A percentile compares a stretch with the other conserved stretches of the same genome.
phyloP scores from a whole-genome alignment of 106 monocot genomes.

The Allium sativum region DNA sequence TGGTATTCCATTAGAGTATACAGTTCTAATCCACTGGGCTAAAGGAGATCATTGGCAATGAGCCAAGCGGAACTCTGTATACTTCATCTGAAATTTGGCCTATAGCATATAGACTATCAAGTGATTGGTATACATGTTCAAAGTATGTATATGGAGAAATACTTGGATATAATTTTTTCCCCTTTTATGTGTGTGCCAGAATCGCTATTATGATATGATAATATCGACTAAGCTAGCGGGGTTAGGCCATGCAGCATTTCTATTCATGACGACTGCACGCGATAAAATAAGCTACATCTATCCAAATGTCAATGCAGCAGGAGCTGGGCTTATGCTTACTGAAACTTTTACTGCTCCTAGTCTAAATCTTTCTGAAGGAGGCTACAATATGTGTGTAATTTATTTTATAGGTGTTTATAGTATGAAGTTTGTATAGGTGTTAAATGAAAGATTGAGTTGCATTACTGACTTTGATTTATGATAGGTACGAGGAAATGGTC shows the following conservation, averaged over 20 bases:
- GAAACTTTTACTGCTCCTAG: slow-evolving; percentile 55
- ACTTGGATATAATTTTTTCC: not conserved
- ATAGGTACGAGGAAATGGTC: slow-evolving; percentile 82
- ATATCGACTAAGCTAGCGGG: slow-evolving; percentile 74
- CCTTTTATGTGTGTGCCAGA: slow-evolving; percentile 20
- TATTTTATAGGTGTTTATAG: too few relatives aligned
- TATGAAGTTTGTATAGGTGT: too few relatives aligned
- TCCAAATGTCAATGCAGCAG: slow-evolving; percentile 73
- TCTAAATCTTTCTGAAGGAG: slow-evolving; percentile 60
- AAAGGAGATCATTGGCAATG: too few relatives aligned
- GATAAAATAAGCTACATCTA: slow-evolving; percentile 79
- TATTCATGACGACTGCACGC: slow-evolving; percentile 71
- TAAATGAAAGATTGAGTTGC: too few relatives aligned
- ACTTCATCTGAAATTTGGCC: too few relatives aligned
- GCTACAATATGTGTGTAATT: slow-evolving; percentile 63
- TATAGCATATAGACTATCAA: too few relatives aligned
- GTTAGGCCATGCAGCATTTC: slow-evolving; percentile 66
- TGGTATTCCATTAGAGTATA: too few relatives aligned
- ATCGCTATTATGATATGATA: slow-evolving; percentile 78
- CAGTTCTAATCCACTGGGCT: too few relatives aligned
- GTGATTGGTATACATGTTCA: too few relatives aligned
- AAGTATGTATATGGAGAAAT: too few relatives aligned
- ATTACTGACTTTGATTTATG: not conserved
- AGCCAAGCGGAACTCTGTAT: too few relatives aligned
- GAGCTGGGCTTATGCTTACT: slow-evolving; percentile 61